Percentiles rank a stretch among this genome's conserved stretches.
Evolutionary conservation across 2,329 filamentous ascomycete species (phyloP).

Genomic region (Botrytis pseudocinerea): DNA sequence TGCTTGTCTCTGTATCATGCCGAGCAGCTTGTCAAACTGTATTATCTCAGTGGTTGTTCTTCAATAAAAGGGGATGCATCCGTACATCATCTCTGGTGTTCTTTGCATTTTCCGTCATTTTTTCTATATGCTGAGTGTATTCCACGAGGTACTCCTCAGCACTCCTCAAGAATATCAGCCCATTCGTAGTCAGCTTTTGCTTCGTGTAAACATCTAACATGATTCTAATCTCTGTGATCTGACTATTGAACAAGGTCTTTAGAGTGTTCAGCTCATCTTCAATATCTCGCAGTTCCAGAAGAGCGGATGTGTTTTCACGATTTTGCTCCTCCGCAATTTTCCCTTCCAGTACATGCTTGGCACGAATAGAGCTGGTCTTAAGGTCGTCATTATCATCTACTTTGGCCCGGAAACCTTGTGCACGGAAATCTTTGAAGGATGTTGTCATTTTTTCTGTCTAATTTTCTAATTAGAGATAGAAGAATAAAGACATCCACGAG

Average conservation of each 20-base stretch:
- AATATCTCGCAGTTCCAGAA: constrained; percentile 24
- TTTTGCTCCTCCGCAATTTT: constrained; percentile 23
- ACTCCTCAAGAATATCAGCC: constrained; percentile 9
- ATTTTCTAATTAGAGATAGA: background rate
- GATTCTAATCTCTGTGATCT: constrained; percentile 9
- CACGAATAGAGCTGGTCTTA: constrained; percentile 18
- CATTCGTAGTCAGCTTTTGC: constrained; percentile 9
- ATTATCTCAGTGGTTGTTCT: background rate
- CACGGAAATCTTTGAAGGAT: constrained; percentile 25
- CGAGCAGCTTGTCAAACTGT: background rate
- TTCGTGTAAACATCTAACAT: constrained; percentile 21
- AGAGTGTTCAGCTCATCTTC: constrained; percentile 27
- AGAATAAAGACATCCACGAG: background rate
- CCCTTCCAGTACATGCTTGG: constrained; percentile 22
- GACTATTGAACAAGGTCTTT: constrained; percentile 8
- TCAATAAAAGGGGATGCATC: background rate
- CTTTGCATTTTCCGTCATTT: background rate
- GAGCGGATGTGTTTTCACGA: constrained; percentile 25
- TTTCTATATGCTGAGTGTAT: constrained; percentile 15
- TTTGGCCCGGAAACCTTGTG: constrained; percentile 20
- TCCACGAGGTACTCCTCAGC: constrained; percentile 19
- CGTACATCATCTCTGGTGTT: background rate
- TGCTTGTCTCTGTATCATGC: constrained; percentile 5
- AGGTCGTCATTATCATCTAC: constrained; percentile 18
- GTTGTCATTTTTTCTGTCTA: constrained; percentile 26